A percentile compares a stretch with the other conserved stretches of the same genome.
Conservation (phyloP, 1,139 yeast genomes). For the Schwanniomyces etchellsii region DNA sequence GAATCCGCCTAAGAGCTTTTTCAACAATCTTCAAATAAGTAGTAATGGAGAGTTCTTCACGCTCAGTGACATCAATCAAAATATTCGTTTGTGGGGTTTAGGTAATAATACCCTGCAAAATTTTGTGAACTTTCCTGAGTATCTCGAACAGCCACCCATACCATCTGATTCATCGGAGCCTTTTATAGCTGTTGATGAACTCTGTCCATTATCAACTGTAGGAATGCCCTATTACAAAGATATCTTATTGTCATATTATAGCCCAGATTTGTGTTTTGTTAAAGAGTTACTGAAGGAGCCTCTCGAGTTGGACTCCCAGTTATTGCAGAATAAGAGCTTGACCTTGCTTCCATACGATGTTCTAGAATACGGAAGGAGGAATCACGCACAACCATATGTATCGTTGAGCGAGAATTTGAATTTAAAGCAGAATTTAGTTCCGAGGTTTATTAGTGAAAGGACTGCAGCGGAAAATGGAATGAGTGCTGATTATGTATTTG, state of each 20-base stretch:
- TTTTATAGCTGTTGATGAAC: constrained; percentile 30
- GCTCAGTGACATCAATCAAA: constrained; percentile 60
- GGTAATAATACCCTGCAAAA: constrained; percentile 27
- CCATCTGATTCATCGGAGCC: constrained; percentile 9
- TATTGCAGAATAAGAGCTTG: constrained; percentile 16
- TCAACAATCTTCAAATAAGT: constrained; percentile 58
- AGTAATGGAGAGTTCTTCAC: constrained; percentile 77
- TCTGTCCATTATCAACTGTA: constrained; percentile 58
- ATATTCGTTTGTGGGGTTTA: constrained; percentile 72
- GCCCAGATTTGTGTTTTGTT: constrained; percentile 51
- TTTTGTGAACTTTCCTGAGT: constrained; percentile 43
- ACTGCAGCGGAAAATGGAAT: constrained; percentile 12
- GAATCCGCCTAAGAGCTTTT: constrained; percentile 11
- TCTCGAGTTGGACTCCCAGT: constrained; percentile 32
- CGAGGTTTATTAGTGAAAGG: constrained; percentile 73
- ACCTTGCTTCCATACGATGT: constrained; percentile 45
- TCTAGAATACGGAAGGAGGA: constrained; percentile 49
- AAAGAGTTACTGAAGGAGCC: constrained; percentile 52
- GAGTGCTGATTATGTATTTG: constrained; percentile 21
- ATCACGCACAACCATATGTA: constrained; percentile 43
- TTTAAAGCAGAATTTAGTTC: constrained; percentile 24
- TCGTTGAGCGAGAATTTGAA: constrained; percentile 29
- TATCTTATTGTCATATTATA: constrained; percentile 76
- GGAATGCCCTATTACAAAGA: constrained; percentile 90
- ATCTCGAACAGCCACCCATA: constrained; percentile 44